Base-by-base conservation (phyloP, 345 rosid genomes). In the Dipteronia dyeriana region DNA sequence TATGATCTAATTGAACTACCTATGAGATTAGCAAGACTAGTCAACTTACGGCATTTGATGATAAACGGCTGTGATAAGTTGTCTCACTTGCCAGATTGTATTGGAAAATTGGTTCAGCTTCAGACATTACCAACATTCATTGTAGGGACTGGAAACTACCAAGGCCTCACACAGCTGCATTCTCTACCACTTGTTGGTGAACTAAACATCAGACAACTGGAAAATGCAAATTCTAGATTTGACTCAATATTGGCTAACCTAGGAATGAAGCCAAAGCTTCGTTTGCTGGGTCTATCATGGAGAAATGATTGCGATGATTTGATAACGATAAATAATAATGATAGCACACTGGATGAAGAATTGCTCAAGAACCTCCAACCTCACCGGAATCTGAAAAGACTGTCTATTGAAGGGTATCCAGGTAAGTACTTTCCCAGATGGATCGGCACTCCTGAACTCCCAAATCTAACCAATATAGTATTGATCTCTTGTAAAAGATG, bases 391-490 rank as follows among this genome's bases (percentile, higher is more conserved):
- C 70, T 84, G 0, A 68, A 75, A 23, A 78, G 14, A 38, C 69
- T 82, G 53, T 34, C 61, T 14, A 68, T 82, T 4, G 34, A 11
- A 17, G 78, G 56, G 34, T 77, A 77, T 25, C 26, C 34, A 31
- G 85, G 80, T 34, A 31, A 14, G 3, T 11, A 19, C 2, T 75
- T 77, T 76, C 85, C 80, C 17, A n/a, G 54, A 71, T 78, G 87
- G 84, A 68, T 76, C 29, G 45, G 20, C 23, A 38, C 22, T 49
- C 16, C 5, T 31, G 51, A 63, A 56, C 73, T 82, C 54, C 68
- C 76, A 11, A 79, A 71, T 63, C 53, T 85, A 34, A 70, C 66
- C 22, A 56, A 71, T 56, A 39, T 75, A 2, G 57, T 29, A 7
- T 29, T 71, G 74, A 20, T 70, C 2, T 59, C 68, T 38, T 69